Evolutionary conservation across 192 early-diverging fungal genomes (phyloP).

Genomic region (Chytriomyces sp.): DNA sequence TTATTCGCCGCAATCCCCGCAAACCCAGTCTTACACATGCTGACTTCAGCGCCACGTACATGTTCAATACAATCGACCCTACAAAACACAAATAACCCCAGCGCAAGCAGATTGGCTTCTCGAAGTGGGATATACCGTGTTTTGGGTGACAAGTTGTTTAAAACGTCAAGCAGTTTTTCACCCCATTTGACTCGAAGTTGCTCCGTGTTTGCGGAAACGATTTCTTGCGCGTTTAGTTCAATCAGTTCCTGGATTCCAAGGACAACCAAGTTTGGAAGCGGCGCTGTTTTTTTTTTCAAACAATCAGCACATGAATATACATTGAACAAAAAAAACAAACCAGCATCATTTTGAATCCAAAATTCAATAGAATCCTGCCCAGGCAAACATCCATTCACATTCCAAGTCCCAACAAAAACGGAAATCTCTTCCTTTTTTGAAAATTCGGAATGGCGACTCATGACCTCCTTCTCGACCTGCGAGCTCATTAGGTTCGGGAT

Average conservation of each 20-base stretch:
- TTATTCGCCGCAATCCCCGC: conserved; percentile 97
- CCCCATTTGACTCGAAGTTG: conserved; percentile 52
- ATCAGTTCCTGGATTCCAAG: conserved; percentile 98
- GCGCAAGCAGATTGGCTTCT: conserved; percentile 88
- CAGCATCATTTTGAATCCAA: conserved; percentile 64
- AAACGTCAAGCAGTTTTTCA: conserved; percentile 24
- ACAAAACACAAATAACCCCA: conserved; percentile 87
- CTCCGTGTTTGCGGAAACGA: conserved; percentile 56
- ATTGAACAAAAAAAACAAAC: background rate
- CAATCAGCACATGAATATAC: too few species aligned
- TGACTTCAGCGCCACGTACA: conserved; percentile 83
- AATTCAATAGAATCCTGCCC: conserved; percentile 52
- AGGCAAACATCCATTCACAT: conserved; percentile 83
- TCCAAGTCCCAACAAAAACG: conserved; percentile 87
- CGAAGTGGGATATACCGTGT: conserved; percentile 78
- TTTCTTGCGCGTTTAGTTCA: conserved; percentile 76
- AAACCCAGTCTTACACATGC: conserved; percentile 91
- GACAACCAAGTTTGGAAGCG: conserved; percentile 77
- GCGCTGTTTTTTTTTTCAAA: background rate
- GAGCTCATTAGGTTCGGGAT: conserved; percentile 50
- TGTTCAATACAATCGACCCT: conserved; percentile 67
- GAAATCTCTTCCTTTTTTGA: conserved; percentile 61
- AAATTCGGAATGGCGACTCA: conserved; percentile 53
- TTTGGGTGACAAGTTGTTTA: conserved; percentile 34
- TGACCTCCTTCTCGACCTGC: conserved; percentile 42